A percentile compares a stretch with the other conserved stretches of the same genome.
These are phyloP conservation scores for Singerocomus inundabilis DNA, from an alignment of 1,284 basidiomycete species.

Conservation along the genomic window DNA sequence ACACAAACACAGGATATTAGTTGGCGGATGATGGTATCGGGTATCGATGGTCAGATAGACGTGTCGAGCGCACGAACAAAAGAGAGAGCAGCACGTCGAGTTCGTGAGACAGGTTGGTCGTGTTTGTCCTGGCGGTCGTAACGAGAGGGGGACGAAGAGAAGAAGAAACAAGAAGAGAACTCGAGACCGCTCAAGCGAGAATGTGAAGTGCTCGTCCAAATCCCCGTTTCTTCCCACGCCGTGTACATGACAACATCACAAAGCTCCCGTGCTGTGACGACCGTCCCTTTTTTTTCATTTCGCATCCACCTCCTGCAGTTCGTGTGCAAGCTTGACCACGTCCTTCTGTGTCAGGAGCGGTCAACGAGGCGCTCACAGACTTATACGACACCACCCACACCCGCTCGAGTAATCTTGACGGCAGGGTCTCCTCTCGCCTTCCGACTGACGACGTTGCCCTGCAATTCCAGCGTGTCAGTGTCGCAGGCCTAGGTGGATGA, in stretches of 20 bases:
- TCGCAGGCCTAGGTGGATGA: neutral
- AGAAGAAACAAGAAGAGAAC: slow-evolving; percentile 11
- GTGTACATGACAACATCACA: slow-evolving; percentile 14
- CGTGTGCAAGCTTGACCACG: slow-evolving; percentile 42
- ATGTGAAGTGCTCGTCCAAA: slow-evolving; percentile 16
- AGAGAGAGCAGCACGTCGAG: slow-evolving; percentile 4
- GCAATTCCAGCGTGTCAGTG: neutral
- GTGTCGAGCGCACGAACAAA: slow-evolving; percentile 13
- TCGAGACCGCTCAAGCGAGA: slow-evolving; percentile 7
- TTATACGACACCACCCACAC: slow-evolving; percentile 30
- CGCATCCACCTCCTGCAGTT: slow-evolving; percentile 38
- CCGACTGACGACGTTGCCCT: slow-evolving; percentile 41
- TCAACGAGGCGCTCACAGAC: neutral
- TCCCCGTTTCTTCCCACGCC: slow-evolving; percentile 31
- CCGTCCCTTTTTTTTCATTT: neutral
- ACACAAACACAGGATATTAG: slow-evolving; percentile 14
- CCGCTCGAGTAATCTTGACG: slow-evolving; percentile 39
- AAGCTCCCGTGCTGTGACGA: slow-evolving; percentile 3
- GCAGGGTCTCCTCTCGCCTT: slow-evolving; percentile 40
- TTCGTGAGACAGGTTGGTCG: slow-evolving; percentile 8
- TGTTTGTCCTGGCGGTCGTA: slow-evolving; percentile 29
- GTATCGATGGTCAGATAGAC: slow-evolving; percentile 22
- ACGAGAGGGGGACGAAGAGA: slow-evolving; percentile 14
- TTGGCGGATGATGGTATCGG: slow-evolving; percentile 29
- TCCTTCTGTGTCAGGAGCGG: slow-evolving; percentile 33